Evolutionary conservation across 306 rosid genomes (phyloP).

Genomic region (Vigna unguiculata): DNA sequence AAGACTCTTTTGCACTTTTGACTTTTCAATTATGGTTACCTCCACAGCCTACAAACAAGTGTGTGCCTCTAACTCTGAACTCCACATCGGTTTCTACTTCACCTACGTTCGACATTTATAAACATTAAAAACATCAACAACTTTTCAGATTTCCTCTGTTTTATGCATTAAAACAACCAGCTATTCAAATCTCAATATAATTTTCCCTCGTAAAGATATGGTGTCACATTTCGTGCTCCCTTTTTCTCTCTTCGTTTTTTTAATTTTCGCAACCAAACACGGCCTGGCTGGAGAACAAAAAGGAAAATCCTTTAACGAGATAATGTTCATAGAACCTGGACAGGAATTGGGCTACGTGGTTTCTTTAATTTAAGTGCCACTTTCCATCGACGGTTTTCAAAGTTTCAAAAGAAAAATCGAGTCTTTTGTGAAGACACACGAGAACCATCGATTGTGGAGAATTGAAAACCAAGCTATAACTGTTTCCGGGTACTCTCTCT

Average conservation of each 20-base stretch:
- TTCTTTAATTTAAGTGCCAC: constrained; percentile 3
- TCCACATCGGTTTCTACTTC: neutral
- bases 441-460: constrained; percentile 75
- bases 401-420: constrained; percentile 20
- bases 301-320: neutral
- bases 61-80: neutral
- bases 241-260: neutral
- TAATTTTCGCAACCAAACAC: constrained; percentile 23
- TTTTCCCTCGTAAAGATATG: neutral
- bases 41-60: neutral
- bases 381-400: constrained; percentile 8
- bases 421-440: constrained; percentile 46
- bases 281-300: neutral
- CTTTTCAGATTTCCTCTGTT: constrained; percentile 12
- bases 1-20: neutral
- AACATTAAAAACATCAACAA: neutral
- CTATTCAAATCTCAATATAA: neutral
- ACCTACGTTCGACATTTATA: neutral
- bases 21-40: constrained; percentile 30
- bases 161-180: neutral
- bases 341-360: constrained; percentile 18
- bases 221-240: neutral
- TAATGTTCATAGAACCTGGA: constrained; percentile 55
- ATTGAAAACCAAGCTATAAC: constrained; percentile 50
- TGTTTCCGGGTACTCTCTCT: constrained; percentile 46